Evolutionary conservation across 768 basidiomycete genomes (phyloP).

Genomic region (Podaxis rugospora): DNA sequence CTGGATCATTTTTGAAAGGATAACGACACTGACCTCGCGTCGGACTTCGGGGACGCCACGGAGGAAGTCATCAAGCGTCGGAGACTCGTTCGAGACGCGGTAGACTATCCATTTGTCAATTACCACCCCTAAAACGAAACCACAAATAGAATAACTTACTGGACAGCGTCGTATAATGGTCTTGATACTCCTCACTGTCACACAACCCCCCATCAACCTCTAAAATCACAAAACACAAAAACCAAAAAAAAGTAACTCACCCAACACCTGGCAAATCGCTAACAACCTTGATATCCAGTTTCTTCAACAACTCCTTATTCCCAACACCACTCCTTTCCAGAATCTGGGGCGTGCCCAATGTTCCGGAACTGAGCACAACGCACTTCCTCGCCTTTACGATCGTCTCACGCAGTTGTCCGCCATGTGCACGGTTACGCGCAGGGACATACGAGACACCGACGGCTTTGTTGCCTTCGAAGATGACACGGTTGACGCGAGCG

Average conservation of each 20-base stretch:
- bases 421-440: conserved; percentile 52
- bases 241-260: no score
- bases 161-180: conserved; percentile 69
- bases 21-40: conserved; percentile 32
- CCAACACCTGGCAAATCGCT: conserved; percentile 64
- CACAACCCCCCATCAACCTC: not conserved
- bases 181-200: conserved; percentile 63
- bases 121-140: not conserved
- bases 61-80: conserved; percentile 65
- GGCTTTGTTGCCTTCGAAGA: conserved; percentile 70
- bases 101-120: conserved; percentile 36
- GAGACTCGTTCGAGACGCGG: conserved; percentile 62
- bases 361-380: conserved; percentile 63
- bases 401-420: conserved; percentile 50
- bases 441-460: conserved; percentile 71
- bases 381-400: conserved; percentile 63
- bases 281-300: conserved; percentile 56
- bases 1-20: not conserved
- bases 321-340: conserved; percentile 73
- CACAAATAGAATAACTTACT: conserved; percentile 28
- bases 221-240: no score
- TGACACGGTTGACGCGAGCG: conserved; percentile 61
- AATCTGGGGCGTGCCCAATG: conserved; percentile 69
- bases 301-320: conserved; percentile 45
- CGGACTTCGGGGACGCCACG: conserved; percentile 58